Evolutionary conservation across 192 early-diverging fungal species (phyloP).

Genomic region (Gaertneriomyces semiglobifer): DNA sequence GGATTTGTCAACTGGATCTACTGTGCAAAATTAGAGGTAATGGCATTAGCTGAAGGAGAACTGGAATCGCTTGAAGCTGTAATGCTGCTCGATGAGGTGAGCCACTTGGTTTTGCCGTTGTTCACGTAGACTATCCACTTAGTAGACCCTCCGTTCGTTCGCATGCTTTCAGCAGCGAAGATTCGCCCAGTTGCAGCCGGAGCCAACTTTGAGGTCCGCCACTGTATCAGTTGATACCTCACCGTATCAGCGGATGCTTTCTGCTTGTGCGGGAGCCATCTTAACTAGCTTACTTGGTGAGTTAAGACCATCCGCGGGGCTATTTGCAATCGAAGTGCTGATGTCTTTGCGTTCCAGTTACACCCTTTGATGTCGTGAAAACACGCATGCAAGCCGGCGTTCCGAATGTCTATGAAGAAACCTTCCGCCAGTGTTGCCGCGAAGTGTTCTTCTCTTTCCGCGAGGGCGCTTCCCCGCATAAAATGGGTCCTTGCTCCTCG

Average conservation of each 20-base stretch:
- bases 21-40: background rate
- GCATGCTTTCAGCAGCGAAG: background rate
- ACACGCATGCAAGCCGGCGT: conserved; percentile 65
- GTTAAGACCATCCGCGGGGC: conserved; percentile 13
- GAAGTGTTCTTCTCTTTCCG: too few species aligned
- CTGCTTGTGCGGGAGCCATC: conserved; percentile 79
- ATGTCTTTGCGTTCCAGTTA: conserved; percentile 47
- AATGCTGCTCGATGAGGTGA: background rate
- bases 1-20: too few species aligned
- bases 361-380: conserved; percentile 87
- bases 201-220: background rate
- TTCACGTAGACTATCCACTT: background rate
- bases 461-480: too few species aligned
- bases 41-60: conserved; percentile 8
- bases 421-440: too few species aligned
- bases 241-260: conserved; percentile 64
- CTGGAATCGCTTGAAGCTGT: background rate
- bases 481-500: too few species aligned
- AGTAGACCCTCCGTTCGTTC: background rate
- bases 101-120: background rate
- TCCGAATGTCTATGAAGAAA: background rate
- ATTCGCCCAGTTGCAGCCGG: background rate
- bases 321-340: conserved; percentile 31
- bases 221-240: conserved; percentile 18
- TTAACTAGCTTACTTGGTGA: conserved; percentile 76